Evolutionary conservation across 2,329 filamentous ascomycete genomes (phyloP).

Genomic region (Xylariaceae sp.): DNA sequence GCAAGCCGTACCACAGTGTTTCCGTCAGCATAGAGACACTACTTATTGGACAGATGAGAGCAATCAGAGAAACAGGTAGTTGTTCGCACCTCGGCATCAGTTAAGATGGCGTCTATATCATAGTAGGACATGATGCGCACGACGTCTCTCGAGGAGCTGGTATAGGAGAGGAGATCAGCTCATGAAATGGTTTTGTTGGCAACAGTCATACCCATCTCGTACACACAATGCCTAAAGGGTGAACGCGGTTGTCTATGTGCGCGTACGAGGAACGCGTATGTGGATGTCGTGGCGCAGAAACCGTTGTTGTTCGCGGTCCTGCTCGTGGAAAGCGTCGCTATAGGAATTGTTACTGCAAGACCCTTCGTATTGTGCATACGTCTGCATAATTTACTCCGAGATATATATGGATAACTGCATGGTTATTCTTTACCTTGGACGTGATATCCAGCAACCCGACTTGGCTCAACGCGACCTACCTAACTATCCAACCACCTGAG

Average conservation of each 20-base stretch:
- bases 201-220: not conserved
- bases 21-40: conserved; percentile 9
- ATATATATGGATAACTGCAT: no score
- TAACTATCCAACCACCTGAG: no score
- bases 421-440: no score
- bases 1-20: conserved; percentile 4
- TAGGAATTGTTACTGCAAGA: no score
- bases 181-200: not conserved
- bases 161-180: not conserved
- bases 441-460: no score
- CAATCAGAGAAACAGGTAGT: not conserved
- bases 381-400: no score
- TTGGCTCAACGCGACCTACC: no score
- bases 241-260: not conserved
- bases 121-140: conserved; percentile 66
- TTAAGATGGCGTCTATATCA: conserved; percentile 78
- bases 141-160: conserved; percentile 1
- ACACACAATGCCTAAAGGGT: not conserved
- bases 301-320: no score
- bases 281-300: not conserved
- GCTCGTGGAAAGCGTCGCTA: no score
- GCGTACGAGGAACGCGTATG: not conserved
- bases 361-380: no score
- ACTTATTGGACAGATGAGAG: not conserved
- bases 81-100: conserved; percentile 67